Evolutionary conservation across 2,329 filamentous ascomycete genomes (phyloP).

Genomic region (Fusarium hostae): DNA sequence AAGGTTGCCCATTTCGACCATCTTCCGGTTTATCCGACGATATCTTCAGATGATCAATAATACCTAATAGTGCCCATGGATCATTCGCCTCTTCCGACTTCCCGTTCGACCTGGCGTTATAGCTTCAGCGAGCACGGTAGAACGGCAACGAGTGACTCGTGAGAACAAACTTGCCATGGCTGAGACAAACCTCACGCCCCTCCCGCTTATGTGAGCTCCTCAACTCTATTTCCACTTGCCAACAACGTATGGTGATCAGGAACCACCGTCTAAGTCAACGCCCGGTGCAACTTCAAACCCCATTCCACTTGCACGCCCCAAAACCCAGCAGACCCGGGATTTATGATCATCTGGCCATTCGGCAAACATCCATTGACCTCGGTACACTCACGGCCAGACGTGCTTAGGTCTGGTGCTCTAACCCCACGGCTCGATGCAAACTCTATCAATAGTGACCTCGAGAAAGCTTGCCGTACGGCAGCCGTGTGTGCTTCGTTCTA

Average conservation of each 20-base stretch:
- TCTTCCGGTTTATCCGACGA: not conserved
- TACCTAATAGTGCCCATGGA: not conserved
- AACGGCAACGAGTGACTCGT: not conserved
- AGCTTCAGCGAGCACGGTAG: not conserved
- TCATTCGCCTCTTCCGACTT: not conserved
- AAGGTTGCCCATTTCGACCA: not conserved
- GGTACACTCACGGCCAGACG: not conserved
- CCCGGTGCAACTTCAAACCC: not conserved
- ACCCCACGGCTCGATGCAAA: not conserved
- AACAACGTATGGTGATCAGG: constrained; percentile 1
- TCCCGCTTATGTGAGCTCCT: constrained; percentile 7
- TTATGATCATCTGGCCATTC: not conserved
- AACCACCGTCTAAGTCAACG: not conserved
- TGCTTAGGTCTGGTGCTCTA: not conserved
- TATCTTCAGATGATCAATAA: not conserved
- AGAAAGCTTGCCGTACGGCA: not conserved
- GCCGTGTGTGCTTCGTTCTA: not conserved
- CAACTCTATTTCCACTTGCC: constrained; percentile 12
- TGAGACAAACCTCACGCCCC: constrained; percentile 7
- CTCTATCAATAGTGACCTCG: not conserved
- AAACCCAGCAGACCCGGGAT: too few species aligned
- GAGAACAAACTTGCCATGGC: constrained; percentile 4
- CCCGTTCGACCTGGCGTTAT: not conserved
- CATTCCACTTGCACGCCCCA: not conserved
- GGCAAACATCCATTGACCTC: not conserved